These are phyloP conservation scores for Rubia tinctorum DNA, from an alignment of 305 asterid species.

Conservation along the genomic window DNA sequence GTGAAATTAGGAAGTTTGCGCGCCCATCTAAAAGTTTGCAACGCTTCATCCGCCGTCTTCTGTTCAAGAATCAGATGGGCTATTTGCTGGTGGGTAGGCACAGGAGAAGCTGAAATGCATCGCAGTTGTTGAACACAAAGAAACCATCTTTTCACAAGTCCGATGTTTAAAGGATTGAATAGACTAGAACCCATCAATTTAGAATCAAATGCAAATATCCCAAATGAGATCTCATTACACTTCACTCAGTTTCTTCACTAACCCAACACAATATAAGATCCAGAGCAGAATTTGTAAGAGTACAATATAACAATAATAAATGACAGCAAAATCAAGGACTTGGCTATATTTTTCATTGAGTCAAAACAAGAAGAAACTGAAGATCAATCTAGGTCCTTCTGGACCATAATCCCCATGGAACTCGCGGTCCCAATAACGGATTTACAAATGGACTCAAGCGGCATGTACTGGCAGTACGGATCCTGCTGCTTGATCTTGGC, in stretches of 20 bases:
- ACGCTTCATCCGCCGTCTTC: conserved; percentile 58
- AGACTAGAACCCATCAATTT: conserved; percentile 14
- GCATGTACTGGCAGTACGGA: too few relatives aligned
- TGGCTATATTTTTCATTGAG: too few relatives aligned
- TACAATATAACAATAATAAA: too few relatives aligned
- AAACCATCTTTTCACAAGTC: conserved; percentile 8
- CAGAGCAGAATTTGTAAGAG: too few relatives aligned
- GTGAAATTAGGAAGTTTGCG: conserved; percentile 52
- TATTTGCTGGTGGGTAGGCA: conserved; percentile 62
- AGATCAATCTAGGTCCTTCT: too few relatives aligned
- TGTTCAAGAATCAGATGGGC: conserved; percentile 67
- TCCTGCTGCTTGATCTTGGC: too few relatives aligned
- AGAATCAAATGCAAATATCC: not conserved
- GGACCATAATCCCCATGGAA: too few relatives aligned
- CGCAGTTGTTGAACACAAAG: conserved; percentile 30
- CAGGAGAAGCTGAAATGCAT: conserved; percentile 35
- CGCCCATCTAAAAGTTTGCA: conserved; percentile 92
- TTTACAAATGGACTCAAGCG: too few relatives aligned
- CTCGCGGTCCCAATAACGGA: too few relatives aligned
- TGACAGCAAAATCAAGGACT: too few relatives aligned
- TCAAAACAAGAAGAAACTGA: too few relatives aligned
- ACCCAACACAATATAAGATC: too few relatives aligned
- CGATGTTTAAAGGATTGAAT: conserved; percentile 1
- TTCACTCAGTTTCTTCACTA: not conserved
- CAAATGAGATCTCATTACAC: not conserved